phyloP scores from a whole-genome alignment of 2,329 filamentous ascomycete genomes.

The Pseudocercospora macadamiae region DNA sequence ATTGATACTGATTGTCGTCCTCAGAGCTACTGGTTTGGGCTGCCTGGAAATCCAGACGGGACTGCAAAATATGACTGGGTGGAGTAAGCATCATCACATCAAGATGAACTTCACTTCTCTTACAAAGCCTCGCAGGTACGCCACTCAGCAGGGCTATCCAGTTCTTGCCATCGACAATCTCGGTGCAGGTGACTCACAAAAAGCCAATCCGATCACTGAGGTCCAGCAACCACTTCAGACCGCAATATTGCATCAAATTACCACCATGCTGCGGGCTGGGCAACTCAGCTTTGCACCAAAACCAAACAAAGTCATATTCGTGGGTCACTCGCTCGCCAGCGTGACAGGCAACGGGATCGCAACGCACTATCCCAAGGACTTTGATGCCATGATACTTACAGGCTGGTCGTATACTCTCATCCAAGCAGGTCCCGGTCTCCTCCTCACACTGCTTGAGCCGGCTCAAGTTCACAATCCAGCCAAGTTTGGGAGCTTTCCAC shows the following conservation, averaged over 20 bases:
- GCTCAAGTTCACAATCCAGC: slow-evolving; percentile 24
- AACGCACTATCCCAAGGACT: slow-evolving; percentile 23
- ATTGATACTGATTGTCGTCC: not conserved
- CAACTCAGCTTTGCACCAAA: slow-evolving; percentile 16
- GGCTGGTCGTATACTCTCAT: slow-evolving; percentile 23
- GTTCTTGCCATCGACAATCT: slow-evolving; percentile 26
- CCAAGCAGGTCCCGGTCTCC: slow-evolving; percentile 18
- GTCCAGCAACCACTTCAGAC: slow-evolving; percentile 25
- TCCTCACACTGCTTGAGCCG: slow-evolving; percentile 18
- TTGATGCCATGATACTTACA: slow-evolving; percentile 25
- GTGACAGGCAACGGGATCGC: slow-evolving; percentile 26
- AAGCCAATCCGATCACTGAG: slow-evolving; percentile 22
- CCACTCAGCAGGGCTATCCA: slow-evolving; percentile 23
- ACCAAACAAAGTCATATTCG: slow-evolving; percentile 21
- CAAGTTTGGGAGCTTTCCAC: slow-evolving; percentile 19
- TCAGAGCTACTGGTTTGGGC: slow-evolving; percentile 26
- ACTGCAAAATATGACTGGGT: slow-evolving; percentile 24
- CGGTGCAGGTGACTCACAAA: slow-evolving; percentile 22
- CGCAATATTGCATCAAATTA: slow-evolving; percentile 22
- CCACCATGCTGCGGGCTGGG: slow-evolving; percentile 17
- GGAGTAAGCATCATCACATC: not conserved
- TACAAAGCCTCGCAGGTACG: slow-evolving; percentile 2
- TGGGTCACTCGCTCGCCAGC: slow-evolving; percentile 23
- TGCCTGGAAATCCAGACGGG: slow-evolving; percentile 22
- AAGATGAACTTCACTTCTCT: not conserved